Evolutionary conservation across 345 rosid genomes (phyloP), one percentile per base, ranked within the genome.

Genomic region (Eucalyptus sp.): DNA sequence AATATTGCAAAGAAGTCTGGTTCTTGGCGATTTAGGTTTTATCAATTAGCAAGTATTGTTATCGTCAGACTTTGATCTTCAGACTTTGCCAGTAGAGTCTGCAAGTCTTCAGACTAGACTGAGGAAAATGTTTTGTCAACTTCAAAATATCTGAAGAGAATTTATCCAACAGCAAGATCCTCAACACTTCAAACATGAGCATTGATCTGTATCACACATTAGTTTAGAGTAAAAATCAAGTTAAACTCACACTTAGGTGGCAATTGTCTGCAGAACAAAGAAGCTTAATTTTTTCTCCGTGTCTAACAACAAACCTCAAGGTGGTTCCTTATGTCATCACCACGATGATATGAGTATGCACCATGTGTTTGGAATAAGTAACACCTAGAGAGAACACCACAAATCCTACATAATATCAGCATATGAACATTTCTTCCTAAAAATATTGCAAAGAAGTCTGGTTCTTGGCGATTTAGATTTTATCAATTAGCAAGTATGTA

Each of bases 181-280:
- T 93, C 95, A 76, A 97, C 99, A 90, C 93, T 95, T 89, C 98
- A 98, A 51, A 54, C 91, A 92, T 97, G 99, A 89, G 99, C 99
- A 43, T 96, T 97, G 88, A 97, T 94, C 99, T 97, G 90, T 87
- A 91, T 33, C 88, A 87, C 16, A 27, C 29, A 62, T 52, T 27
- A 20, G 90, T 22, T 60, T 27, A 86, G 6, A 54, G 20, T 76
- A 29, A 66, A 16, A 86, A 68, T 51, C 20, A 12, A 17, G 4
- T 87, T 54, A 3, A 18, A 79, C 15, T n/a, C 44, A 51, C 24
- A 76, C 17, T 46, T 31, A 46, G 7, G 37, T 24, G 43, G 15
- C 22, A 49, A 48, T 56, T 56, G 24, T 54, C 83, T 20, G 7
- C 50, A 86, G 6, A 50, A 81, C 17, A 86, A 29, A 33, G 4